These are phyloP conservation scores for Fusarium lyarnte DNA, from an alignment of 2,329 filamentous ascomycete genomes.

Conservation along the genomic window DNA sequence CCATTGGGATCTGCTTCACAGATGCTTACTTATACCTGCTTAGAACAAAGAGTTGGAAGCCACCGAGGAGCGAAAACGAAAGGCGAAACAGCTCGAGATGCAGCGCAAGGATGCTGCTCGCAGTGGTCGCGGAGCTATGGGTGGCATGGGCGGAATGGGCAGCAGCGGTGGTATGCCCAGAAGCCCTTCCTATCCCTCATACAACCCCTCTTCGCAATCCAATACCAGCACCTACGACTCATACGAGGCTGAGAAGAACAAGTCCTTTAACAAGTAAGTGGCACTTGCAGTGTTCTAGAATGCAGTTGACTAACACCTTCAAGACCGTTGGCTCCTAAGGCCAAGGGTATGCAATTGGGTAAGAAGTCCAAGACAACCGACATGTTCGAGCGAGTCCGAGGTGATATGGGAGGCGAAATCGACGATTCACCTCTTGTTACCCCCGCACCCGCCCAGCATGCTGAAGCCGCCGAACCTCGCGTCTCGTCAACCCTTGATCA, in stretches of 20 bases:
- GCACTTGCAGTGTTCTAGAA: not conserved
- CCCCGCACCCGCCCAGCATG: slow-evolving; percentile 60
- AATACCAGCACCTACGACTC: slow-evolving; percentile 87
- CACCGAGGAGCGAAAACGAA: slow-evolving; percentile 96
- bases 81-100: slow-evolving; percentile 98
- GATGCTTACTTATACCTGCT: slow-evolving; percentile 37
- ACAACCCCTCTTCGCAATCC: slow-evolving; percentile 81
- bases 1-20: not conserved
- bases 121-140: slow-evolving; percentile 60
- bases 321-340: slow-evolving; percentile 75
- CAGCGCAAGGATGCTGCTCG: slow-evolving; percentile 96
- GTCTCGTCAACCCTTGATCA: slow-evolving; percentile 76
- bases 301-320: slow-evolving; percentile 12
- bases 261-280: slow-evolving; percentile 79
- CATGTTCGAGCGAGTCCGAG: slow-evolving; percentile 95
- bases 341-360: slow-evolving; percentile 98
- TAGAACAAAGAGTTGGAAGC: slow-evolving; percentile 99
- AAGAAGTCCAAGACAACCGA: slow-evolving; percentile 99
- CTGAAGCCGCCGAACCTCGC: slow-evolving; percentile 63
- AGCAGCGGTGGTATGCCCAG: slow-evolving; percentile 65
- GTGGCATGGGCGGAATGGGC: slow-evolving; percentile 44
- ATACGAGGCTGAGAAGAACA: slow-evolving; percentile 98
- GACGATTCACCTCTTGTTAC: slow-evolving; percentile 80
- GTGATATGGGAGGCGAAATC: slow-evolving; percentile 86
- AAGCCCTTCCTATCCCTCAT: slow-evolving; percentile 86